phyloP scores from a whole-genome alignment of 306 rosid genomes.

The Prunus davidiana region DNA sequence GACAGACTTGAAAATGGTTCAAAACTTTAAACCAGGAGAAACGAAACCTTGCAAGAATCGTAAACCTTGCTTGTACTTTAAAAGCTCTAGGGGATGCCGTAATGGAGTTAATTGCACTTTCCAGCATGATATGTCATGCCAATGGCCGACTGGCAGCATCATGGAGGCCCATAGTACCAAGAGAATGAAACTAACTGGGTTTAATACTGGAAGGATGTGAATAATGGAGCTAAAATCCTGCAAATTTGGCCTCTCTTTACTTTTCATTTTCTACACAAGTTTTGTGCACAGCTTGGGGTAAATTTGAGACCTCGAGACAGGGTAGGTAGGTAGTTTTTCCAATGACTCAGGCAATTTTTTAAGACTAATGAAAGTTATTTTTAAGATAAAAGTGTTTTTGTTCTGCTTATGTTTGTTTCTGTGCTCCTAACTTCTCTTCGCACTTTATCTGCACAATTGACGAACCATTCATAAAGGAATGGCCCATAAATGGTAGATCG shows the following conservation, averaged over 20 bases:
- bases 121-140: slow-evolving; percentile 43
- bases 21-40: slow-evolving; percentile 34
- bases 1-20: slow-evolving; percentile 37
- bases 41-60: slow-evolving; percentile 34
- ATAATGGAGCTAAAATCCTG: not conserved
- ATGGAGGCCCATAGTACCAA: slow-evolving; percentile 40
- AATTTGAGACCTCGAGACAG: not conserved
- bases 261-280: not conserved
- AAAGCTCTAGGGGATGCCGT: slow-evolving; percentile 61
- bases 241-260: not conserved
- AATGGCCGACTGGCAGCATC: slow-evolving; percentile 21
- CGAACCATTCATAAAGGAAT: not conserved
- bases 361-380: not conserved
- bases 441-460: no score
- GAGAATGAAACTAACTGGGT: slow-evolving; percentile 47
- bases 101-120: slow-evolving; percentile 57
- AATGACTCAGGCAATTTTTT: not conserved
- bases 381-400: not conserved
- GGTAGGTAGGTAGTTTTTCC: not conserved
- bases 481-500: not conserved
- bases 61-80: slow-evolving; percentile 64
- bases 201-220: slow-evolving; percentile 24
- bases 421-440: no score
- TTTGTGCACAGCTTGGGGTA: not conserved
- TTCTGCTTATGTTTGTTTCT: not conserved